phyloP scores from a whole-genome alignment of 1,139 yeast species.

The Magnusiomyces fungicola region DNA sequence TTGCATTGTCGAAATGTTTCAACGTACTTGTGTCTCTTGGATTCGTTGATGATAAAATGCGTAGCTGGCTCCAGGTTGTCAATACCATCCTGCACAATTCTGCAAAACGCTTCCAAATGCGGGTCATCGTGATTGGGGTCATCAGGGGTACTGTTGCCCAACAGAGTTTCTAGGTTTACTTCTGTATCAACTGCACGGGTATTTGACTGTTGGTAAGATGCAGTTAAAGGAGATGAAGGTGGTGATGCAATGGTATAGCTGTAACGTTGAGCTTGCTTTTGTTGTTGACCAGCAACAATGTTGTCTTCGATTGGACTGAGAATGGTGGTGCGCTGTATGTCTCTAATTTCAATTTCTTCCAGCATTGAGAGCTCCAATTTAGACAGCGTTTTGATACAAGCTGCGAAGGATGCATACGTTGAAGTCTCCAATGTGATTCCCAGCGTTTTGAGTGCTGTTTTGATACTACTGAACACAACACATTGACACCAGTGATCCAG shows the following conservation, averaged over 20 bases:
- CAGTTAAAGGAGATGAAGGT: background rate
- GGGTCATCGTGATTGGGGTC: background rate
- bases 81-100: background rate
- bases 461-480: background rate
- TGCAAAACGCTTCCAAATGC: slow-evolving; percentile 5
- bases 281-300: too few relatives aligned
- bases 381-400: background rate
- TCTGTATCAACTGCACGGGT: too few relatives aligned
- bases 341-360: background rate
- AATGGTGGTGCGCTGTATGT: background rate
- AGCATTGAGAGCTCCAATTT: background rate
- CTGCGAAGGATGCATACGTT: background rate
- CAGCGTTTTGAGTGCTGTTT: background rate
- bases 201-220: background rate
- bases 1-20: slow-evolving; percentile 2
- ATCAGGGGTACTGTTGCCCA: background rate
- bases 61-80: slow-evolving; percentile 1
- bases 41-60: background rate
- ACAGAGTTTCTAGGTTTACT: too few relatives aligned
- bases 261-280: too few relatives aligned
- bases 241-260: background rate
- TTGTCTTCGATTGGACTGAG: background rate
- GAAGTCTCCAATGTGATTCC: background rate
- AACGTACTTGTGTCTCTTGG: background rate
- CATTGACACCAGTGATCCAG: slow-evolving; percentile 8